A percentile compares a stretch with the other conserved stretches of the same genome.
Conservation (phyloP, 2,329 filamentous ascomycete species). For the Penicillium verrucosum region DNA sequence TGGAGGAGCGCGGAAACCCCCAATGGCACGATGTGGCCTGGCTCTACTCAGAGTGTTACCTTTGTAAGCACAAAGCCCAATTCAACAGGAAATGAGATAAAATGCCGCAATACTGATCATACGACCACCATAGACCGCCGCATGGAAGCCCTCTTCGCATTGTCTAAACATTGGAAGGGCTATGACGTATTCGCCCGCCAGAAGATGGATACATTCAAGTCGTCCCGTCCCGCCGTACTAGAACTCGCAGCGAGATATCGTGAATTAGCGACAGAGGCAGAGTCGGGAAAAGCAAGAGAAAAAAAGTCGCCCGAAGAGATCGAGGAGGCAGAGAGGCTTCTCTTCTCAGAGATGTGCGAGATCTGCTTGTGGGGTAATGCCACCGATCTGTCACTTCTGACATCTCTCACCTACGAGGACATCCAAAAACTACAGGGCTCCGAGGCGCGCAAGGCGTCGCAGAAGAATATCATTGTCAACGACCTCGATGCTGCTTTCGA, state of each 20-base stretch:
- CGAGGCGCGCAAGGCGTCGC: constrained; percentile 76
- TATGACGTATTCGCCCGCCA: constrained; percentile 89
- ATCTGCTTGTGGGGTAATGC: constrained; percentile 98
- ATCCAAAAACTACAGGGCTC: constrained; percentile 95
- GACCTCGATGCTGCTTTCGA: constrained; percentile 70
- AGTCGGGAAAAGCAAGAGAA: constrained; percentile 49
- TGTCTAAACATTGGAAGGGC: constrained; percentile 76
- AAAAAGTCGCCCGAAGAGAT: constrained; percentile 45
- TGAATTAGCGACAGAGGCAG: constrained; percentile 66
- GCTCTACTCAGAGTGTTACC: constrained; percentile 91
- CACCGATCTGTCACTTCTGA: constrained; percentile 87
- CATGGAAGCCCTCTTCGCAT: constrained; percentile 72
- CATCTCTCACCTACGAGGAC: constrained; percentile 87
- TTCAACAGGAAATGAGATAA: not conserved
- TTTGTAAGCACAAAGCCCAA: constrained; percentile 51
- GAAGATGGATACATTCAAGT: constrained; percentile 89
- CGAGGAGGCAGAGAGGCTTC: constrained; percentile 67
- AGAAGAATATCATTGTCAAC: constrained; percentile 90
- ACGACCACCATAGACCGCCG: constrained; percentile 55
- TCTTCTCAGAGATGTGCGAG: constrained; percentile 92
- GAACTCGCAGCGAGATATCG: constrained; percentile 78
- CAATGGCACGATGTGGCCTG: constrained; percentile 83
- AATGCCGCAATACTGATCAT: constrained; percentile 20
- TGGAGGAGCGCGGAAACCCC: constrained; percentile 68
- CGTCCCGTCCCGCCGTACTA: constrained; percentile 79